phyloP scores from a whole-genome alignment of 768 basidiomycete genomes.

The Multifurca ochricompacta region DNA sequence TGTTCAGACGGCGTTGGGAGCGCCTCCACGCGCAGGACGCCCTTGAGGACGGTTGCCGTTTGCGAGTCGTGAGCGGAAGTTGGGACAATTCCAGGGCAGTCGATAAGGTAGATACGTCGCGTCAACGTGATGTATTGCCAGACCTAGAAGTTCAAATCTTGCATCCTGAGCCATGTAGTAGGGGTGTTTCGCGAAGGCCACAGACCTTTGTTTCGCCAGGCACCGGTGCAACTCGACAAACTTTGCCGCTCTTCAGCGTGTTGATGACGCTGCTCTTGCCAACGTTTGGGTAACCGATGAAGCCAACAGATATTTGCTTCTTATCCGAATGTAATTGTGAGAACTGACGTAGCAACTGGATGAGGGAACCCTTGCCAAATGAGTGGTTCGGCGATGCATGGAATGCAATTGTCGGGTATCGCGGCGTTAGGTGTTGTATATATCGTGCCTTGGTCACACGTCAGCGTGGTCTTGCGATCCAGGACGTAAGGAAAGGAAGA shows the following conservation, averaged over 20 bases:
- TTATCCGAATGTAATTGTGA: conserved; percentile 96
- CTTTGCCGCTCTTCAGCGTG: conserved; percentile 95
- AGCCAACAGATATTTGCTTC: conserved; percentile 98
- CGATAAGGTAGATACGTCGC: conserved; percentile 94
- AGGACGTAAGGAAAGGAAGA: background rate
- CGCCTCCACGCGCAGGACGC: conserved; percentile 93
- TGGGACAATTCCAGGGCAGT: conserved; percentile 97
- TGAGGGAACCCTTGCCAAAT: conserved; percentile 97
- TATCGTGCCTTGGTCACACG: conserved; percentile 69
- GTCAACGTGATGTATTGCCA: conserved; percentile 99
- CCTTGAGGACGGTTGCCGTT: conserved; percentile 89
- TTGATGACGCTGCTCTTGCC: conserved; percentile 98
- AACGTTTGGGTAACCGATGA: conserved; percentile 97
- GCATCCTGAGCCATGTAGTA: background rate
- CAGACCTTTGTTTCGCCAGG: conserved; percentile 90
- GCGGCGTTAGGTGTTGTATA: conserved; percentile 89
- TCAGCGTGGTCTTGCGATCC: background rate
- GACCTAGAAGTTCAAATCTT: conserved; percentile 36
- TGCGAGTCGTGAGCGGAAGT: conserved; percentile 87
- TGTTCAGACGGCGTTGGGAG: conserved; percentile 89
- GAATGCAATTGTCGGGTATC: conserved; percentile 95
- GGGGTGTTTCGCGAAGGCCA: background rate
- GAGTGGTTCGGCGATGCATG: conserved; percentile 99
- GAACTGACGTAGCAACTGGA: conserved; percentile 94
- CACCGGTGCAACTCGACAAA: conserved; percentile 92